phyloP scores from a whole-genome alignment of 495 filamentous ascomycete species.

The Penicillium flavigenum region DNA sequence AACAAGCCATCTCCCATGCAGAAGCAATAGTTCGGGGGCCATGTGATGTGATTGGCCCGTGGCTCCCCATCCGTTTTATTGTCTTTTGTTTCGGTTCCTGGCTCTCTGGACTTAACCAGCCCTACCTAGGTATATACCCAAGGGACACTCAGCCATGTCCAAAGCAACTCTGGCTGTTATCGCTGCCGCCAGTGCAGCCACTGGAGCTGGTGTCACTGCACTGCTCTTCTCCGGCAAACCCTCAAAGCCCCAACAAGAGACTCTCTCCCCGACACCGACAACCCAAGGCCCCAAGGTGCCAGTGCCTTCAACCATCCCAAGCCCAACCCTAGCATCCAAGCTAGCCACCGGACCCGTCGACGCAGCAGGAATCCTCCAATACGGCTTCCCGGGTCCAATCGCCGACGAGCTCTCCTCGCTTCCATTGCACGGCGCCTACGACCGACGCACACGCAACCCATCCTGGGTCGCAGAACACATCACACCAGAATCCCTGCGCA shows the following conservation, averaged over 20 bases:
- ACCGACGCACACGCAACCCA: constrained; percentile 89
- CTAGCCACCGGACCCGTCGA: constrained; percentile 60
- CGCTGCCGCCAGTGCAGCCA: constrained; percentile 83
- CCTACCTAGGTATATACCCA: constrained; percentile 1
- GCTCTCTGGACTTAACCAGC: neutral
- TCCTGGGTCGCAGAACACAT: constrained; percentile 98
- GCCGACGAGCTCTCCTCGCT: constrained; percentile 73
- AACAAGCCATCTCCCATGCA: neutral
- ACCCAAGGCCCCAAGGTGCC: constrained; percentile 24
- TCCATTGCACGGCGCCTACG: constrained; percentile 80
- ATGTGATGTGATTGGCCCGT: constrained; percentile 29
- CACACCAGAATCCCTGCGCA: constrained; percentile 77
- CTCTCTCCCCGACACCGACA: constrained; percentile 37
- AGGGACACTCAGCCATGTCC: constrained; percentile 55
- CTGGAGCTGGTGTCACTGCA: constrained; percentile 81
- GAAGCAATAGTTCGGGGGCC: neutral
- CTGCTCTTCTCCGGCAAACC: constrained; percentile 68
- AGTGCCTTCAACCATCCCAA: constrained; percentile 33
- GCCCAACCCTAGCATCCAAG: constrained; percentile 43
- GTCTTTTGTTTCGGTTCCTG: constrained; percentile 4
- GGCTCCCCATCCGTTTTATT: constrained; percentile 15
- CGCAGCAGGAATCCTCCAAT: constrained; percentile 87
- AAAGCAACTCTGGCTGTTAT: constrained; percentile 85
- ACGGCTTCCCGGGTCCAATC: constrained; percentile 92
- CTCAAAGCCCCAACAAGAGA: constrained; percentile 44